These are phyloP conservation scores for Spatholobus suberectus DNA, from an alignment of 306 rosid species.

Conservation along the genomic window DNA sequence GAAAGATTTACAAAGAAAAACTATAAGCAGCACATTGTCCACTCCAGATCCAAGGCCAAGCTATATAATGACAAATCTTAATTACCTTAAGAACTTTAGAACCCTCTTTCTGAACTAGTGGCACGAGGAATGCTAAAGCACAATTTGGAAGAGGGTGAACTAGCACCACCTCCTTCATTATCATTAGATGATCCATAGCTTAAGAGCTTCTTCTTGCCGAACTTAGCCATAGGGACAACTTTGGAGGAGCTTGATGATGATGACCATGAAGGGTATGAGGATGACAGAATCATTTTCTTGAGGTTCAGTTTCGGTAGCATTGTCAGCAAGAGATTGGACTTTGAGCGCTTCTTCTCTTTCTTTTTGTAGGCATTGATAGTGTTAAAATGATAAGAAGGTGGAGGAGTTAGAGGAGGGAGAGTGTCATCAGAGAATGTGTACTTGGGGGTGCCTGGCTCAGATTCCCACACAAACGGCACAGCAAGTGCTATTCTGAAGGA, in stretches of 20 bases:
- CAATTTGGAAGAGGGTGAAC: conserved; percentile 59
- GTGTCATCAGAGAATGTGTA: conserved; percentile 50
- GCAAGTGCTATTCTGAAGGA: conserved; percentile 71
- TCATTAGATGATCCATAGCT: conserved; percentile 59
- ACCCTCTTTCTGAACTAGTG: conserved; percentile 11
- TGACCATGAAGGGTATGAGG: conserved; percentile 24
- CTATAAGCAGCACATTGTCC: conserved; percentile 14
- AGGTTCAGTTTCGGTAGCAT: conserved; percentile 50
- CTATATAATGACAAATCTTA: neutral
- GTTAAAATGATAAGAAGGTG: conserved; percentile 67
- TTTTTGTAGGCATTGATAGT: conserved; percentile 6
- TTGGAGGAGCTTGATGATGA: conserved; percentile 41
- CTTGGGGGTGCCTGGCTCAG: conserved; percentile 88
- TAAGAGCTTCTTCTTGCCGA: conserved; percentile 37
- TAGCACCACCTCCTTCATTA: conserved; percentile 39
- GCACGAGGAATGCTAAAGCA: conserved; percentile 56
- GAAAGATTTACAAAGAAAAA: conserved; percentile 28
- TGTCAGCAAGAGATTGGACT: conserved; percentile 47
- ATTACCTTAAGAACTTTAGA: conserved; percentile 24
- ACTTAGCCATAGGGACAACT: conserved; percentile 3
- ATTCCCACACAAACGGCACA: conserved; percentile 85
- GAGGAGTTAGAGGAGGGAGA: conserved; percentile 86
- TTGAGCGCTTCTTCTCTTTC: conserved; percentile 51
- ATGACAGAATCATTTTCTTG: conserved; percentile 40
- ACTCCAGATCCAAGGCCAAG: conserved; percentile 13